Evolutionary conservation across 768 basidiomycete genomes (phyloP).

Genomic region (Ramaria sp.): DNA sequence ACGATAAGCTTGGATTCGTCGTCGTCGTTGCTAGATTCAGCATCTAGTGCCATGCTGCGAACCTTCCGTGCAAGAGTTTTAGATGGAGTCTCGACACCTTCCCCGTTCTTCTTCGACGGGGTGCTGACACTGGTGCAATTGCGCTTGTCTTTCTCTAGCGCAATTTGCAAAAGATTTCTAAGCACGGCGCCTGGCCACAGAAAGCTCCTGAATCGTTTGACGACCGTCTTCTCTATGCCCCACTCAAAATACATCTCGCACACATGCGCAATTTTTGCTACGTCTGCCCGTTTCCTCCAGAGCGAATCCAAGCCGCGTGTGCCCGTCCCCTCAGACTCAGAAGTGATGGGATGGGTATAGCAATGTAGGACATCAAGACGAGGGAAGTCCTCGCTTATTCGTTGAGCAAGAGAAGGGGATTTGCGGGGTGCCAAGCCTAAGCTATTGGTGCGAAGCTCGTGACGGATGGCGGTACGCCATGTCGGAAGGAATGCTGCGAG

Average conservation of each 20-base stretch:
- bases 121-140: conserved; percentile 22
- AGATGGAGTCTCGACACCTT: background rate
- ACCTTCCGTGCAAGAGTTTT: conserved; percentile 3
- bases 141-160: conserved; percentile 26
- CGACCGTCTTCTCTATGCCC: conserved; percentile 75
- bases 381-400: conserved; percentile 59
- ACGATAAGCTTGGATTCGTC: conserved; percentile 15
- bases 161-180: conserved; percentile 56
- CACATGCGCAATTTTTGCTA: conserved; percentile 58
- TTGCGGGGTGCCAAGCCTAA: conserved; percentile 54
- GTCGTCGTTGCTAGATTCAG: conserved; percentile 7
- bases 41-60: conserved; percentile 12
- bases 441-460: conserved; percentile 62
- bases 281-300: conserved; percentile 52
- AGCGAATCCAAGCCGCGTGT: conserved; percentile 12
- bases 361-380: conserved; percentile 61
- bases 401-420: conserved; percentile 49
- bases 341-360: conserved; percentile 71
- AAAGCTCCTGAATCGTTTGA: conserved; percentile 74
- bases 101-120: no score
- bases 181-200: conserved; percentile 71
- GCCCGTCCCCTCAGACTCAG: conserved; percentile 41
- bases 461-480: conserved; percentile 53
- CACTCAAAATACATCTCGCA: conserved; percentile 91
- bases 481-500: conserved; percentile 42